Evolutionary conservation across 208 protist species (phyloP).

Genomic region (Leishmania lainsoni): DNA sequence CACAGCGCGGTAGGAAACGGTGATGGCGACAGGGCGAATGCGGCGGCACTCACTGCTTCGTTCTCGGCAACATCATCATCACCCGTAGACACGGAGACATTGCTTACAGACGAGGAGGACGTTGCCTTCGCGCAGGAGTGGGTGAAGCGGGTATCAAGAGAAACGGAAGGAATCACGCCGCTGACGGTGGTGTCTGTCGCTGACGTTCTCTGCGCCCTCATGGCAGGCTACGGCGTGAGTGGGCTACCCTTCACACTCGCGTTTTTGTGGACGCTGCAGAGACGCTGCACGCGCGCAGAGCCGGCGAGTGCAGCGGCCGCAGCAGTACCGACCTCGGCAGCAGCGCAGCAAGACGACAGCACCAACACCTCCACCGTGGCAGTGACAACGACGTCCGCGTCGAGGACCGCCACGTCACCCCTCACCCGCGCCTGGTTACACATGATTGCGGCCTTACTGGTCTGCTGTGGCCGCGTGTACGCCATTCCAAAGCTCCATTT

Average conservation of each 20-base stretch:
- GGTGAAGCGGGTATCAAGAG: conserved; percentile 32
- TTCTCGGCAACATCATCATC: background rate
- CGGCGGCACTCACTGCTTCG: background rate
- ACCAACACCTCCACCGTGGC: conserved; percentile 10
- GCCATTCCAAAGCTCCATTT: conserved; percentile 41
- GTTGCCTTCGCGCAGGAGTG: conserved; percentile 61
- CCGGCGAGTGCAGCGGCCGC: background rate
- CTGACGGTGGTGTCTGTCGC: conserved; percentile 59
- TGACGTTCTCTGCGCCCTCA: conserved; percentile 54
- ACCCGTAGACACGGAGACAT: conserved; percentile 4
- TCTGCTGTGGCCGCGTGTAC: conserved; percentile 46
- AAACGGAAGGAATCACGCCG: conserved; percentile 40
- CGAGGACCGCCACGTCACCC: conserved; percentile 28
- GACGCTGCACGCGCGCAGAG: conserved; percentile 32
- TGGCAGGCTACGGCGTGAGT: conserved; percentile 49
- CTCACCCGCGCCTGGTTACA: conserved; percentile 76
- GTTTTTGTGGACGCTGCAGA: conserved; percentile 57
- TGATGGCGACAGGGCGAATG: background rate
- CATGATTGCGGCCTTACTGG: conserved; percentile 50
- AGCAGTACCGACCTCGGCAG: background rate
- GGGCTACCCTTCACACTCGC: conserved; percentile 59
- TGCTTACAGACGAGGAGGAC: conserved; percentile 60
- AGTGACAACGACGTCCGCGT: conserved; percentile 17
- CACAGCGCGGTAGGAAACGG: background rate
- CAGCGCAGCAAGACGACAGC: conserved; percentile 7